These are phyloP conservation scores for Pseudopithomyces chartarum DNA, from an alignment of 2,329 filamentous ascomycete genomes.

Conservation along the genomic window DNA sequence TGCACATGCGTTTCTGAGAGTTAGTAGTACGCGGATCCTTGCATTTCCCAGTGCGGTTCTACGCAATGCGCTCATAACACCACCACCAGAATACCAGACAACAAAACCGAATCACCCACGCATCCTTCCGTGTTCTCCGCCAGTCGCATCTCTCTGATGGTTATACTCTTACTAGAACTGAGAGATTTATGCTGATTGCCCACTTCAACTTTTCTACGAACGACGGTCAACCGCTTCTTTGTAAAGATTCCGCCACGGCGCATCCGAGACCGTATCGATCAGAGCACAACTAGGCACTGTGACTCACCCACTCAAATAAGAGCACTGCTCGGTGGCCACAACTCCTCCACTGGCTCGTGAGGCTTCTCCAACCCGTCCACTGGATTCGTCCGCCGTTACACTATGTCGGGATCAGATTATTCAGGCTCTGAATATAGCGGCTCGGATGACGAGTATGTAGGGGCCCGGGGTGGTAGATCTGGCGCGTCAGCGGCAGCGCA, in stretches of 20 bases:
- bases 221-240: neutral
- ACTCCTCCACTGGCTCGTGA: neutral
- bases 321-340: neutral
- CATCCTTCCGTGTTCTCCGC: neutral
- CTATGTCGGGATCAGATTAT: constrained; percentile 75
- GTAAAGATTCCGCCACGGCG: neutral
- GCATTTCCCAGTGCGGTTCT: too few species aligned
- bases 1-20: constrained; percentile 12
- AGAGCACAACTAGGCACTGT: too few species aligned
- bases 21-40: neutral
- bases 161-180: neutral
- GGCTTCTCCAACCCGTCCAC: neutral
- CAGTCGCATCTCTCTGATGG: neutral
- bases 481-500: constrained; percentile 30
- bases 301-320: neutral
- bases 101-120: neutral
- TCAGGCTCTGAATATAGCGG: constrained; percentile 67
- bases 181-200: neutral
- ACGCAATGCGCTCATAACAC: neutral
- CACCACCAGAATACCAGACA: neutral
- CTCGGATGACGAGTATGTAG: constrained; percentile 67
- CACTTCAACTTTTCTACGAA: neutral
- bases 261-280: neutral
- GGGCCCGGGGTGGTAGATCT: constrained; percentile 42
- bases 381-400: constrained; percentile 6